These are phyloP conservation scores for Sporodiniella umbellata DNA, from an alignment of 371 early-diverging fungal species.

Conservation along the genomic window DNA sequence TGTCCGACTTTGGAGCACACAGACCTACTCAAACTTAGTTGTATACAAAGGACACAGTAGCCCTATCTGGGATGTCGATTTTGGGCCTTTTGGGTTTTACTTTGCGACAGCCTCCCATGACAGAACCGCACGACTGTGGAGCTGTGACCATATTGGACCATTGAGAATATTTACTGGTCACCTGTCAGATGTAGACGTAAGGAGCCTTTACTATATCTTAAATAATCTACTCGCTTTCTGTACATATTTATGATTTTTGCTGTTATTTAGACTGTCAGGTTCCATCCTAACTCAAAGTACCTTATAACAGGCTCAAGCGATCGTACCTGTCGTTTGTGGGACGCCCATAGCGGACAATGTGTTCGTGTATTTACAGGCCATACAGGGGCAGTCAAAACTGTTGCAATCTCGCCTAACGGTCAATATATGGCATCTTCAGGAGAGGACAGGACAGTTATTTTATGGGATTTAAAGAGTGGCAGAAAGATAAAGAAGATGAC, in stretches of 20 bases:
- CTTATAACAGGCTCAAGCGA: slow-evolving; percentile 95
- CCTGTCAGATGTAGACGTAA: slow-evolving; percentile 96
- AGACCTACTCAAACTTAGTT: slow-evolving; percentile 87
- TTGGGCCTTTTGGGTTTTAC: slow-evolving; percentile 90
- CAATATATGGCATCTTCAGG: slow-evolving; percentile 88
- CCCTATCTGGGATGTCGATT: slow-evolving; percentile 96
- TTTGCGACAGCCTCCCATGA: slow-evolving; percentile 98
- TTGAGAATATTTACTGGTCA: slow-evolving; percentile 98
- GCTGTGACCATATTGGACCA: slow-evolving; percentile 92
- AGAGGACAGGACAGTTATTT: slow-evolving; percentile 80
- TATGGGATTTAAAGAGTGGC: slow-evolving; percentile 98
- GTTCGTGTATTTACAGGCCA: slow-evolving; percentile 96
- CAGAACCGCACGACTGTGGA: slow-evolving; percentile 96
- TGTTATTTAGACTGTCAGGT: slow-evolving; percentile 75
- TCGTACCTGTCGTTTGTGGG: slow-evolving; percentile 95
- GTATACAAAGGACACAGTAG: slow-evolving; percentile 97
- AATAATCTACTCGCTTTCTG: too few species aligned
- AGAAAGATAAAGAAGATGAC: slow-evolving; percentile 74
- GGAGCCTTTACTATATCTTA: too few species aligned
- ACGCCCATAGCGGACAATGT: slow-evolving; percentile 88
- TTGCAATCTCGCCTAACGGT: slow-evolving; percentile 97
- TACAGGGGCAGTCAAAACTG: slow-evolving; percentile 77
- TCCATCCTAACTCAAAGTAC: slow-evolving; percentile 99
- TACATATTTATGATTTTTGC: not conserved
- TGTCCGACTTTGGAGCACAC: slow-evolving; percentile 95